Evolutionary conservation across 345 rosid genomes (phyloP).

Genomic region (Bruguiera sexangula): DNA sequence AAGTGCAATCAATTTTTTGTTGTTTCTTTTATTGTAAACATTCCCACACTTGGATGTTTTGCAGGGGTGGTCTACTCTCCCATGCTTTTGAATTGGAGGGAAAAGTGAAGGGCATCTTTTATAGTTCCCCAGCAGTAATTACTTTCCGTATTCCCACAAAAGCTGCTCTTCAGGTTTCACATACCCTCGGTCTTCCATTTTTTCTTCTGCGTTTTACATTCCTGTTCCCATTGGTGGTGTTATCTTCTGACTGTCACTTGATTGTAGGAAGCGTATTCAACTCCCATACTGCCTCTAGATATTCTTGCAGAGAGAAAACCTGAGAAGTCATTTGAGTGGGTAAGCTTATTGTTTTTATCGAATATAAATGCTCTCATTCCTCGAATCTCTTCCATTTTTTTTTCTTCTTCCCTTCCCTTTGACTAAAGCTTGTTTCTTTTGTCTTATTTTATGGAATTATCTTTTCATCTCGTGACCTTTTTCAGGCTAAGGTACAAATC

Average conservation of each 20-base stretch:
- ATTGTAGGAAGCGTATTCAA: constrained; percentile 74
- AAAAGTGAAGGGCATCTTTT: constrained; percentile 69
- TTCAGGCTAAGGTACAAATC: constrained; percentile 81
- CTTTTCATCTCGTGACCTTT: constrained; percentile 21
- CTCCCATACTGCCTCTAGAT: constrained; percentile 77
- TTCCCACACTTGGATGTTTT: constrained; percentile 14
- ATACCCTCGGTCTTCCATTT: background rate
- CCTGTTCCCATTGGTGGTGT: background rate
- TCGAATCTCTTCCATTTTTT: background rate
- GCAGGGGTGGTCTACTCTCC: constrained; percentile 75
- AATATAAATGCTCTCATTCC: background rate
- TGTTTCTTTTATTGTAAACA: background rate
- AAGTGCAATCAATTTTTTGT: background rate
- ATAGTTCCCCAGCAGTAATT: constrained; percentile 80
- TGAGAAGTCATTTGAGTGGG: constrained; percentile 62
- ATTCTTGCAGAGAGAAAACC: constrained; percentile 81
- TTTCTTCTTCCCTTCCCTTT: constrained; percentile 1
- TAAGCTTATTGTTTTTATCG: constrained; percentile 17
- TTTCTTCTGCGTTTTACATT: background rate
- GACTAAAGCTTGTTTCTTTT: constrained; percentile 19
- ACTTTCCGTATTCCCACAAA: constrained; percentile 91
- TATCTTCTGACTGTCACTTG: constrained; percentile 9
- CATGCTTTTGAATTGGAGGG: constrained; percentile 84
- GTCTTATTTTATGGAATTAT: constrained; percentile 38
- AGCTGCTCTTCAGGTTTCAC: constrained; percentile 68